These are phyloP conservation scores for Ephemerocybe angulata DNA, from an alignment of 768 basidiomycete species.

Conservation along the genomic window DNA sequence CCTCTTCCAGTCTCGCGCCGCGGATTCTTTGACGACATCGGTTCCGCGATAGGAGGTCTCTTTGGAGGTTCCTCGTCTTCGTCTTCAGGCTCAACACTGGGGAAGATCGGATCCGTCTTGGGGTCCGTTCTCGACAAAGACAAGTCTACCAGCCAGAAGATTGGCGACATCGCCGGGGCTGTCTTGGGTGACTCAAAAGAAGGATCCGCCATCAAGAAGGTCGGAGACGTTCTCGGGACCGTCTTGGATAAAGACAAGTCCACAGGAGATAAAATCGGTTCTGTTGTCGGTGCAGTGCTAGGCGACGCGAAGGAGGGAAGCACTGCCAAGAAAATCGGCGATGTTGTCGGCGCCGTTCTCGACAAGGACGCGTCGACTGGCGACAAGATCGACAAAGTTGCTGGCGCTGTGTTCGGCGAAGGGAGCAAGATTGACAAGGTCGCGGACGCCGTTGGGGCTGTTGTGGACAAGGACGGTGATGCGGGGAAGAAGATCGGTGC, in stretches of 20 bases:
- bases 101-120: background rate
- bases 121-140: slow-evolving; percentile 2
- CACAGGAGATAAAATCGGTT: background rate
- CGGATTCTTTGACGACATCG: slow-evolving; percentile 4
- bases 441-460: background rate
- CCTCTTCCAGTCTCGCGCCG: background rate
- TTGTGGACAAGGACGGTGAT: background rate
- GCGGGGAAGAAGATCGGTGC: background rate
- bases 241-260: background rate
- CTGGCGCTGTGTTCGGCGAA: background rate
- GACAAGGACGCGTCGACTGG: background rate
- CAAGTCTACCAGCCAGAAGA: background rate
- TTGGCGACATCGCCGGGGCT: background rate
- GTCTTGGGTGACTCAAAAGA: background rate
- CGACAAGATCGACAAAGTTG: background rate
- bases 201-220: background rate
- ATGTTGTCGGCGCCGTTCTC: background rate
- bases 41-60: slow-evolving; percentile 2
- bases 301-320: background rate
- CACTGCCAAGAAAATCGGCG: background rate
- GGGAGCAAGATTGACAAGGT: background rate
- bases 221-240: background rate
- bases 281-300: background rate
- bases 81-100: background rate
- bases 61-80: slow-evolving; percentile 2